phyloP scores from a whole-genome alignment of 2,329 filamentous ascomycete species.

The Penicillium concentricum region DNA sequence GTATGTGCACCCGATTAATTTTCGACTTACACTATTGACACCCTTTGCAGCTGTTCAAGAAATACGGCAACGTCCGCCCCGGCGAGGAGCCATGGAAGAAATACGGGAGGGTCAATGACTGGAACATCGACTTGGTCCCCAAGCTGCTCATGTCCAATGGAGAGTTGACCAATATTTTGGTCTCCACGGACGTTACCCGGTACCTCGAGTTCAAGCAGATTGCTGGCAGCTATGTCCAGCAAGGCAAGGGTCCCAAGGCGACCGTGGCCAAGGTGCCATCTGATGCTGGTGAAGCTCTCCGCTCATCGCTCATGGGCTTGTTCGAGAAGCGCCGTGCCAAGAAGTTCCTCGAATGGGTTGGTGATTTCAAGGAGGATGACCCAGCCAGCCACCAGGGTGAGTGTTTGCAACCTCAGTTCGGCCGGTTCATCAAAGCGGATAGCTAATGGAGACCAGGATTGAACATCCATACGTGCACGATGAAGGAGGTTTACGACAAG shows the following conservation, averaged over 20 bases:
- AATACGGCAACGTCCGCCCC: conserved; percentile 77
- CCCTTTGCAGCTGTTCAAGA: conserved; percentile 80
- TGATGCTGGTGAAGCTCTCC: conserved; percentile 83
- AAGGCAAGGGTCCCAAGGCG: conserved; percentile 75
- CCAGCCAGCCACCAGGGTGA: conserved; percentile 84
- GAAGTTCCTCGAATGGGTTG: conserved; percentile 95
- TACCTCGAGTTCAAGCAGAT: conserved; percentile 94
- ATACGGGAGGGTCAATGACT: conserved; percentile 94
- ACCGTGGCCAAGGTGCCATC: conserved; percentile 97
- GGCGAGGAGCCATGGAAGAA: conserved; percentile 96
- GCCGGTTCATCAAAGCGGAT: neutral
- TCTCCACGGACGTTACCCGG: conserved; percentile 87
- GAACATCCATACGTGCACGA: conserved; percentile 73
- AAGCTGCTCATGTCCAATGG: conserved; percentile 99
- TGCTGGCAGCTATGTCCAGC: conserved; percentile 93
- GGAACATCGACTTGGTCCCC: conserved; percentile 98
- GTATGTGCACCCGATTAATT: conserved; percentile 50
- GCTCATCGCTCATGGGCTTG: conserved; percentile 91
- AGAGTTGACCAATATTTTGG: conserved; percentile 96
- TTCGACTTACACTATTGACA: conserved; percentile 31
- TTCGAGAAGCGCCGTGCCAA: conserved; percentile 98
- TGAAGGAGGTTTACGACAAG: conserved; percentile 99
- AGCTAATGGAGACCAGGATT: conserved; percentile 59
- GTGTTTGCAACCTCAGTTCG: conserved; percentile 17
- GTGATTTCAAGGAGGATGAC: conserved; percentile 78